Evolutionary conservation across 345 rosid species (phyloP).

Genomic region (Lagerstroemia speciosa): DNA sequence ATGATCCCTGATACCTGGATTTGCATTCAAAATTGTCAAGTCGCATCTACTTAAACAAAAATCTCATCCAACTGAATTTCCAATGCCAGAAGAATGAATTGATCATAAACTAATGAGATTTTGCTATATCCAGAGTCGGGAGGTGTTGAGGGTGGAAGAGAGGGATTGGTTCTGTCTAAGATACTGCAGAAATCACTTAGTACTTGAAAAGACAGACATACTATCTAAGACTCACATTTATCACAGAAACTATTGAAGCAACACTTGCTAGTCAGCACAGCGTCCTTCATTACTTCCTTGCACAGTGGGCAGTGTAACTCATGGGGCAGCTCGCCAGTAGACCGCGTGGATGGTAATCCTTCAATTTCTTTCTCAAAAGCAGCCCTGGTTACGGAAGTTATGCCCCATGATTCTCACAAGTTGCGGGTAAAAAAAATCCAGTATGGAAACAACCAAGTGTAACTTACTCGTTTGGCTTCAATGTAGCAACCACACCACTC

Average conservation of each 20-base stretch:
- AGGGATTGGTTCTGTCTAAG: no score
- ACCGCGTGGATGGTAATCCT: constrained; percentile 84
- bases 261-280: constrained; percentile 90
- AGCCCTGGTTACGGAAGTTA: constrained; percentile 44
- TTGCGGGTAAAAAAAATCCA: neutral
- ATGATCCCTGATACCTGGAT: constrained; percentile 76
- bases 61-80: neutral
- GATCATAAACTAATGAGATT: no score
- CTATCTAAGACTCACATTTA: constrained; percentile 40
- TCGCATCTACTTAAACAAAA: constrained; percentile 1
- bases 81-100: no score
- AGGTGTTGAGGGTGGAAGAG: no score
- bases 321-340: constrained; percentile 93
- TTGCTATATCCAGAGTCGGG: no score
- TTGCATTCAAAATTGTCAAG: constrained; percentile 5
- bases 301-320: constrained; percentile 94
- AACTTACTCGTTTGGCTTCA: constrained; percentile 92
- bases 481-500: constrained; percentile 89
- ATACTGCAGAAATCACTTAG: neutral
- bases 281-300: constrained; percentile 91
- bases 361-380: constrained; percentile 96
- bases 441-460: neutral
- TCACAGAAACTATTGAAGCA: constrained; percentile 85
- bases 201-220: neutral
- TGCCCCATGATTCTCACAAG: neutral